Percentiles rank a stretch among this genome's conserved stretches.
These are phyloP conservation scores for Rhodotorula sp. DNA, from an alignment of 1,284 basidiomycete species.

Conservation along the genomic window DNA sequence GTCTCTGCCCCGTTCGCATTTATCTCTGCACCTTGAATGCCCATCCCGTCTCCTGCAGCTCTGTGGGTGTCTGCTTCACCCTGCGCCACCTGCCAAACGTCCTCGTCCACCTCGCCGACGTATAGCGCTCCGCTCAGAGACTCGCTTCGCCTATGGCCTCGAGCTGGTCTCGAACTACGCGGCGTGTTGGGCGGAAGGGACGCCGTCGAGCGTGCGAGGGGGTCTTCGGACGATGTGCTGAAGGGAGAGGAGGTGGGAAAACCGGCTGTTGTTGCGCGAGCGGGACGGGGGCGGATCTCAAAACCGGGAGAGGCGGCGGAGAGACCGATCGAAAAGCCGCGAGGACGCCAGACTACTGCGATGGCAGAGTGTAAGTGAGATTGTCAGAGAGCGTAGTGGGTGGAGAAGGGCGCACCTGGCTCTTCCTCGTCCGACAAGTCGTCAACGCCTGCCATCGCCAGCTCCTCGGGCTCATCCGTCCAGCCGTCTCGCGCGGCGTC, in stretches of 20 bases:
- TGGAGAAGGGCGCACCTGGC: slow-evolving; percentile 1
- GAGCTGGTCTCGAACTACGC: not conserved
- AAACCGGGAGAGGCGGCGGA: slow-evolving; percentile 44
- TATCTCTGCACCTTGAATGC: not conserved
- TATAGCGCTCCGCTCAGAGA: slow-evolving; percentile 13
- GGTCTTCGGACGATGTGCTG: not conserved
- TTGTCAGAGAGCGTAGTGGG: too few species aligned
- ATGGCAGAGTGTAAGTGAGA: too few species aligned
- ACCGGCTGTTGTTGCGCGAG: not conserved
- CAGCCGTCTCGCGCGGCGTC: not conserved
- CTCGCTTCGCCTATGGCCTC: not conserved
- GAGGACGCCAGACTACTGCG: slow-evolving; percentile 39
- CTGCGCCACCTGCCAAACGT: not conserved
- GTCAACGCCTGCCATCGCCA: slow-evolving; percentile 6
- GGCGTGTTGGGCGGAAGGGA: not conserved
- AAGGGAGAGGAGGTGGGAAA: not conserved
- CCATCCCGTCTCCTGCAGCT: not conserved
- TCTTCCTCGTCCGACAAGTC: slow-evolving; percentile 20
- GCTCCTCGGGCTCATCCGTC: slow-evolving; percentile 6
- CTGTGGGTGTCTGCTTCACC: not conserved
- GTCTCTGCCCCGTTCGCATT: not conserved
- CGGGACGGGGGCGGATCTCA: slow-evolving; percentile 38
- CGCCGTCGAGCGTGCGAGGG: not conserved
- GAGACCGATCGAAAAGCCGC: slow-evolving; percentile 43
- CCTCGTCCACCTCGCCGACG: slow-evolving; percentile 7